These are phyloP conservation scores for Clitoria ternatea DNA, from an alignment of 306 rosid genomes.

Conservation along the genomic window DNA sequence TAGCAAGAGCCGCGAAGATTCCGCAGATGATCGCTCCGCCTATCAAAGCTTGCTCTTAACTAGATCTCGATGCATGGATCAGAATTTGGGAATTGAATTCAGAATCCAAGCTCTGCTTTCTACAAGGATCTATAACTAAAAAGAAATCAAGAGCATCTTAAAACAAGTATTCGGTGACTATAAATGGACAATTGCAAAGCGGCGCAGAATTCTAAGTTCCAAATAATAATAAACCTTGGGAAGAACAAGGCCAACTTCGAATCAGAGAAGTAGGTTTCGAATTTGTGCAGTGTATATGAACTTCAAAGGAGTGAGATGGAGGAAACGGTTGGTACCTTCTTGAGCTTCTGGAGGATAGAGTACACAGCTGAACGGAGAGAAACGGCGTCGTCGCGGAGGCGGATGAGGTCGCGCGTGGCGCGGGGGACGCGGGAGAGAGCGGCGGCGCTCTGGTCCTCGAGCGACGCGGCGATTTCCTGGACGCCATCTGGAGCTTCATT, in stretches of 20 bases:
- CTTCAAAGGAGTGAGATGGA: too few species aligned
- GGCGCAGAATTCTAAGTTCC: too few species aligned
- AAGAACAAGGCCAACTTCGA: too few species aligned
- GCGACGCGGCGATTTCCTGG: constrained; percentile 89
- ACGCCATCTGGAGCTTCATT: constrained; percentile 92
- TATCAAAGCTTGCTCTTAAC: constrained; percentile 8
- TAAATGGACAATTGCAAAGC: not conserved
- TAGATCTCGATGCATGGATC: not conserved
- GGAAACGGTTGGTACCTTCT: too few species aligned
- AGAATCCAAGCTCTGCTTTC: not conserved
- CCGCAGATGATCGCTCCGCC: constrained; percentile 99
- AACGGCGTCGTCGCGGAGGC: constrained; percentile 89
- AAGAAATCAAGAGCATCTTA: not conserved
- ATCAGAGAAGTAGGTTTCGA: too few species aligned
- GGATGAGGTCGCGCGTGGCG: constrained; percentile 85
- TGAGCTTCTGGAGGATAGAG: constrained; percentile 84
- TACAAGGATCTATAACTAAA: constrained; percentile 3
- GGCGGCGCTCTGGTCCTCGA: constrained; percentile 89
- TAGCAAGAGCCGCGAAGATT: constrained; percentile 92
- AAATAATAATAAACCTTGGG: too few species aligned
- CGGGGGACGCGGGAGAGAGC: constrained; percentile 94
- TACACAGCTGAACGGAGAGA: constrained; percentile 82
- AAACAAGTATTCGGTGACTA: not conserved
- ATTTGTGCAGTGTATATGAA: too few species aligned
- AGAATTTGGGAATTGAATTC: not conserved